These are phyloP conservation scores for Dictyostelium brefeldianum DNA, from an alignment of 78 protist species.

Conservation along the genomic window DNA sequence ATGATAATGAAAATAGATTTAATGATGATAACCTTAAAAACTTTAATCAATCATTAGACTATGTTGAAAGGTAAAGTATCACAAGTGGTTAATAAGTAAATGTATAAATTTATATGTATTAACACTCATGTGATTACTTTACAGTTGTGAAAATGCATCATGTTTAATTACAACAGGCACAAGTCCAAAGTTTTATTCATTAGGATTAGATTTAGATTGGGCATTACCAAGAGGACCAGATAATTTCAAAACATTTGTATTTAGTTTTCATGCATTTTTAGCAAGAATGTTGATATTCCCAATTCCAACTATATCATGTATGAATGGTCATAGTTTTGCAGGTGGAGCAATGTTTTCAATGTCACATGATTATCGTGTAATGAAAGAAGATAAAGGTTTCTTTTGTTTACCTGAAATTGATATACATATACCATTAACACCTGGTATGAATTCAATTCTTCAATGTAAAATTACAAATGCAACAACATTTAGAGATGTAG, in stretches of 20 bases:
- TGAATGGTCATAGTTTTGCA: constrained; percentile 74
- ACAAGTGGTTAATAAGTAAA: too few relatives aligned
- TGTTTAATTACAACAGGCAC: constrained; percentile 55
- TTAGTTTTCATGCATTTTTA: constrained; percentile 37
- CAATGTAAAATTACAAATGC: constrained; percentile 58
- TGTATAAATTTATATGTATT: not conserved
- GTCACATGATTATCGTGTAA: constrained; percentile 52
- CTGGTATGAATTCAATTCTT: constrained; percentile 72
- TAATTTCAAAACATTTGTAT: constrained; percentile 16
- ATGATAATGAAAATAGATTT: constrained; percentile 65
- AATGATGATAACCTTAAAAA: constrained; percentile 35
- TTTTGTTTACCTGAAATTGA: constrained; percentile 75
- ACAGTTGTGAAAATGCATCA: constrained; percentile 66
- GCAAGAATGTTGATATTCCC: constrained; percentile 51
- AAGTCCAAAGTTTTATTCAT: constrained; percentile 59
- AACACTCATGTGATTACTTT: not conserved
- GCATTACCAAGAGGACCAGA: not conserved
- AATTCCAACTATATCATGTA: constrained; percentile 50
- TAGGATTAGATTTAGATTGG: constrained; percentile 82
- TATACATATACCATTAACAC: constrained; percentile 74
- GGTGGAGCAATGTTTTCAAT: constrained; percentile 81
- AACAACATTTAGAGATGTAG: constrained; percentile 46
- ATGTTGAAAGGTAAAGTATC: constrained; percentile 66
- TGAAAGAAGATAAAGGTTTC: constrained; percentile 75
- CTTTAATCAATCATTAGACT: constrained; percentile 55